Conservation (phyloP, 345 rosid genomes). For the Eucalyptus lansdowneana region DNA sequence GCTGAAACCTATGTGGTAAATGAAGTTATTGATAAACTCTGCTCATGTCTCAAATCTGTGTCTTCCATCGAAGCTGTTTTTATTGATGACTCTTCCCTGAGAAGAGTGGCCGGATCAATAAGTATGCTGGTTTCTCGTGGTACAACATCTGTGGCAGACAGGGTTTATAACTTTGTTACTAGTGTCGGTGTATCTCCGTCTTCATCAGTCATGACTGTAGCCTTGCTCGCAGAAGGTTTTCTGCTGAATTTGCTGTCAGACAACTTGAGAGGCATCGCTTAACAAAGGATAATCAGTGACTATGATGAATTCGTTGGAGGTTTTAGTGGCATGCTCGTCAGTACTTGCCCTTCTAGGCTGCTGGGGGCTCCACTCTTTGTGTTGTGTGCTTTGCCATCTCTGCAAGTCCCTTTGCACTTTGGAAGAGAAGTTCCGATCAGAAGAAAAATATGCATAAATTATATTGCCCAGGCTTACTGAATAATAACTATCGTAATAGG, state of each 20-base stretch:
- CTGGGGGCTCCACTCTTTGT: constrained; percentile 38
- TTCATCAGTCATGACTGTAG: constrained; percentile 31
- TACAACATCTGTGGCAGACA: constrained; percentile 37
- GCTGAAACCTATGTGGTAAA: constrained; percentile 37
- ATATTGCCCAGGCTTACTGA: not conserved
- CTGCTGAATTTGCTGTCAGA: constrained; percentile 48
- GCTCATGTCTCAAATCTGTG: constrained; percentile 29
- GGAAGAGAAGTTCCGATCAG: not conserved
- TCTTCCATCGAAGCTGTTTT: constrained; percentile 40
- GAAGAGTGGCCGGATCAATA: constrained; percentile 51
- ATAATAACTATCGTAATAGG: not conserved
- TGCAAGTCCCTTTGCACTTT: constrained; percentile 30
- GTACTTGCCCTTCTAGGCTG: constrained; percentile 14
- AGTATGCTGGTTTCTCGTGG: constrained; percentile 46
- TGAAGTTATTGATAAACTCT: constrained; percentile 33
- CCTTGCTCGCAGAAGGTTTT: constrained; percentile 73
- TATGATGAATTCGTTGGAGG: constrained; percentile 39
- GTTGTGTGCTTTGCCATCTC: constrained; percentile 50
- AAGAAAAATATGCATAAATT: not conserved
- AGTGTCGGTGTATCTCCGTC: constrained; percentile 22
- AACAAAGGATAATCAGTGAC: constrained; percentile 42
- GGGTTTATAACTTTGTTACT: constrained; percentile 27
- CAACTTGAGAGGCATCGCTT: constrained; percentile 26
- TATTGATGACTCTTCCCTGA: constrained; percentile 41
- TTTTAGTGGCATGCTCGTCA: constrained; percentile 15